Evolutionary conservation across 1,284 basidiomycete genomes (phyloP), one percentile per base, ranked within the genome.

Genomic region (Ceratobasidium sp.): DNA sequence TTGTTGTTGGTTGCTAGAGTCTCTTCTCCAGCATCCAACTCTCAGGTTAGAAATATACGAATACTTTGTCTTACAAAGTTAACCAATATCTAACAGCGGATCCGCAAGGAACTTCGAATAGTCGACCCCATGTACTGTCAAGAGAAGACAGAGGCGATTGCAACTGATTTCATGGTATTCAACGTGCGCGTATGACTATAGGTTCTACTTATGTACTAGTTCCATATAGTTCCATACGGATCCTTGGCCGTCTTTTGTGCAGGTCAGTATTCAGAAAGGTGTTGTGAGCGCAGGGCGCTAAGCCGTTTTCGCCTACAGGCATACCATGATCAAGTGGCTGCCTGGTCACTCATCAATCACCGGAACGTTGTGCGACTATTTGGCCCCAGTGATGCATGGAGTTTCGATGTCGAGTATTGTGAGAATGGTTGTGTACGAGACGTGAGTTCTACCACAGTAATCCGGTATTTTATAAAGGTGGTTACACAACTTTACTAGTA

Each of bases 331-430:
- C 44, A 66, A 18, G 20, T 26, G 3, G 9, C 23, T 26, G 7
- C 9, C 5, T 66, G 64, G 64, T 42, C 12, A 4, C 13, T 3
- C 3, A 15, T 69, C 23, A 26, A 20, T 9, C 67, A 69, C n/a
- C 13, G 5, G 15, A 69, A 69, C 23, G 7, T 69, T 49, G 51
- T 69, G 2, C 3, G n/a, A 2, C 49, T 69, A 5, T 69, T 53
- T 39, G 28, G 51, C 10, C 51, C 39, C 15, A 20, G 20, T 12
- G 44, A 33, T 3, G 20, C 13, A 3, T 53, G 49, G 46, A 44
- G 55, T 13, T 33, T 69, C 10, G n/a, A 40, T 3, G 67, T 69
- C 18, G 67, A 69, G 33, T 69, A 13, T 28, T 69, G 49, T 26
- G 15, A n/a, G 20, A 69, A 69, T 55, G 67, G 67, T 9, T 26